phyloP scores from a whole-genome alignment of 345 rosid species.

The Turritis glabra region DNA sequence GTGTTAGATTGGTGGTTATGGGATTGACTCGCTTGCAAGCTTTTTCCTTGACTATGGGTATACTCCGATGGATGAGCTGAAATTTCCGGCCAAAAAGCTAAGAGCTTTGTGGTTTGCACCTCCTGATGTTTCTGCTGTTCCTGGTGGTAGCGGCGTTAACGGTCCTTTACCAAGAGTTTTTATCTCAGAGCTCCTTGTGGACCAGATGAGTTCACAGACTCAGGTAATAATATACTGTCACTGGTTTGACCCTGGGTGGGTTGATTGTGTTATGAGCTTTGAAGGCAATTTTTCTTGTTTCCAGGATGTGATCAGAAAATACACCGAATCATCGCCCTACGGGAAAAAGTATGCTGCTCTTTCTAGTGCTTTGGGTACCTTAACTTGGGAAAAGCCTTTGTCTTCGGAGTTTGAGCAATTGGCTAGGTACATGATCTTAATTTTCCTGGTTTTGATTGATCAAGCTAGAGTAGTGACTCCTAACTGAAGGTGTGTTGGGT shows the following conservation, averaged over 20 bases:
- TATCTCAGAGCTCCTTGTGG: constrained; percentile 90
- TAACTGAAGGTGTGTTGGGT: constrained; percentile 13
- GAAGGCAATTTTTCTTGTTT: constrained; percentile 22
- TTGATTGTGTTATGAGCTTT: constrained; percentile 7
- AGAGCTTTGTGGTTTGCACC: constrained; percentile 96
- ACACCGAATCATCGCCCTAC: constrained; percentile 46
- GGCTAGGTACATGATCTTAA: constrained; percentile 55
- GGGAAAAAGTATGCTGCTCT: constrained; percentile 68
- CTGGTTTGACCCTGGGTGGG: neutral
- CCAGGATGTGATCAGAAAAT: constrained; percentile 78
- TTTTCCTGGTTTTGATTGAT: constrained; percentile 1
- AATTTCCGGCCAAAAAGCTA: constrained; percentile 89
- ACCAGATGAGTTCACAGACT: constrained; percentile 69
- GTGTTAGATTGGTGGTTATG: constrained; percentile 68
- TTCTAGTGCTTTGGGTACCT: constrained; percentile 78
- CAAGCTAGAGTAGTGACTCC: neutral
- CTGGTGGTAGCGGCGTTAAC: constrained; percentile 53
- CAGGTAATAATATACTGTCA: constrained; percentile 46
- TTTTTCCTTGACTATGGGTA: constrained; percentile 86
- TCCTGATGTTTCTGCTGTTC: constrained; percentile 45
- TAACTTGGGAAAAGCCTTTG: constrained; percentile 78
- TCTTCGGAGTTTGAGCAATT: constrained; percentile 75
- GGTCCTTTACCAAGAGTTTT: constrained; percentile 91
- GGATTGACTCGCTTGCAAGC: constrained; percentile 76
- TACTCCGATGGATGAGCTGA: constrained; percentile 67